Base-by-base conservation (phyloP, 495 filamentous ascomycete genomes). In the Hypoxylon subgilvum region DNA sequence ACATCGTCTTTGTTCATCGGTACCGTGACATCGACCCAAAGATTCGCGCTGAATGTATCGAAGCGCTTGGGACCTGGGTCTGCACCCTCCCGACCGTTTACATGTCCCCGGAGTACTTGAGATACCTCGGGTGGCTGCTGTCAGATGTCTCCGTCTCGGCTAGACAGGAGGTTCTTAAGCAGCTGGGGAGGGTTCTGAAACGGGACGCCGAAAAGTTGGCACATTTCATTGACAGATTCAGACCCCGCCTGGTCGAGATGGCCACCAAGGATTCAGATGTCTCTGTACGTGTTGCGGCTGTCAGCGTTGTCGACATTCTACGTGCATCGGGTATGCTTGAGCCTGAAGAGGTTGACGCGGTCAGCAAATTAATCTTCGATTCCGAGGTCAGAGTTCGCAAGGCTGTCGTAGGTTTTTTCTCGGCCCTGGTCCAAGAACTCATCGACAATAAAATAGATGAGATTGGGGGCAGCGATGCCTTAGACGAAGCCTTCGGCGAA, bases 81-180 rank as follows among this genome's bases (percentile, higher is more conserved):
- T 80, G 82, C 58, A 84, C 80, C 12, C 84, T 94, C 30, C 88
- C 91, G 5, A 88, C 92, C 32, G 78, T 88, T 42, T 97, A 96
- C 75, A 90, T 96, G 69, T 87, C 96, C 51, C 88, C 88, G 2
- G 78, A 84, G 55, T 95, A 96, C 68, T 77, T 97, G 34, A 88
- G 94, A 25, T 97, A 98, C 64, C 78, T 97, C 8, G 94, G 94
- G 31, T 98, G 94, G 93, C 85, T 94, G 52, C 79, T 98, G 18
- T 92, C 92, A 2, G 94, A 98, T 69, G 74, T 82, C 1, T 76
- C 83, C 31, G 74, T 84, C 1, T 77, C 82, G 5, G 89, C 87
- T 1, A 80, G 94, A 35, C 75, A 84, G 9, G 90, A 92, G 63
- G 88, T 90, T 8, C 68, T 97, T n/a, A 89, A 85, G 57, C 88